Evolutionary conservation across 2,329 filamentous ascomycete species (phyloP).

Genomic region (Phialophora chinensis): DNA sequence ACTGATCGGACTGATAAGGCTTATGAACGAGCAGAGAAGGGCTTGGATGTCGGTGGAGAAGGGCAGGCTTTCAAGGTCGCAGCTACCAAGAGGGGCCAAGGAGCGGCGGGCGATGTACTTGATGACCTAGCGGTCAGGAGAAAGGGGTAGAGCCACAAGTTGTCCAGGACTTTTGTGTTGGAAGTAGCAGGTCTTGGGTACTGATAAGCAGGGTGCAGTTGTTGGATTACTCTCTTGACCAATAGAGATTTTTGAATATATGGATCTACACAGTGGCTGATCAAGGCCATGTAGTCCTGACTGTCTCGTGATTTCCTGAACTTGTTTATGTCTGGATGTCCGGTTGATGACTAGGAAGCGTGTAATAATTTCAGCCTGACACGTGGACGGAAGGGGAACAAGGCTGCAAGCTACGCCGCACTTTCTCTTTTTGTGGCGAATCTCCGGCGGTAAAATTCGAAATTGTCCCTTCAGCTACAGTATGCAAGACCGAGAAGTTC

Average conservation of each 20-base stretch:
- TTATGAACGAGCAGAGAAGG: constrained; percentile 76
- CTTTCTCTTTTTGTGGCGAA: background rate
- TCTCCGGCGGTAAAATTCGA: background rate
- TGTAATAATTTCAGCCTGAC: constrained; percentile 1
- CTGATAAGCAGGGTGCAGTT: background rate
- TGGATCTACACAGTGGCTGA: background rate
- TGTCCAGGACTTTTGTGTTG: background rate
- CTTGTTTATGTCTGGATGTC: too few relatives aligned
- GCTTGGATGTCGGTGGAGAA: constrained; percentile 70
- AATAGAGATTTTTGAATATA: too few relatives aligned
- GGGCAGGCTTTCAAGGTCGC: constrained; percentile 72
- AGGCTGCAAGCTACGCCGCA: background rate
- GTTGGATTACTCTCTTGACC: background rate
- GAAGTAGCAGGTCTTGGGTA: constrained; percentile 6
- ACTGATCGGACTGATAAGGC: constrained; percentile 75
- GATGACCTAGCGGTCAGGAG: constrained; percentile 38
- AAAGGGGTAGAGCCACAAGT: constrained; percentile 11
- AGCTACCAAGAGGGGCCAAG: constrained; percentile 69
- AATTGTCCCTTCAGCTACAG: background rate
- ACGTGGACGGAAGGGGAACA: background rate
- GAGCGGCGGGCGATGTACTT: constrained; percentile 37
- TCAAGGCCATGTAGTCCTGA: background rate
- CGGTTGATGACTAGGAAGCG: background rate
- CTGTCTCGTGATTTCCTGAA: background rate
- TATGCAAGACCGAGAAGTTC: background rate